Base-by-base conservation (phyloP, 1,284 basidiomycete genomes). In the Leccinum griseonigrum region DNA sequence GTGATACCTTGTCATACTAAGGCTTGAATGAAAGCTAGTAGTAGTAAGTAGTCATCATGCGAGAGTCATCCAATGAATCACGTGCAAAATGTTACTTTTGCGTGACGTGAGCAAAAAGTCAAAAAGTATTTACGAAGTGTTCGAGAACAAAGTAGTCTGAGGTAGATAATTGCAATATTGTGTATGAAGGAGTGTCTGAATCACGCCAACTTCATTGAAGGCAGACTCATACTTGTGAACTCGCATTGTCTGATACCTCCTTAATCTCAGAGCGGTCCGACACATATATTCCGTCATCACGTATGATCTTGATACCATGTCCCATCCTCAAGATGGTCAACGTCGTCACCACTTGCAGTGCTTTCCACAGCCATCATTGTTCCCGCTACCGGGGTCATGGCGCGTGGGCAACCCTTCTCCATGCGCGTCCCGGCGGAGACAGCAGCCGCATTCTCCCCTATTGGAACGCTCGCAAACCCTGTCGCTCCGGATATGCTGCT, bases 401-500 rank as follows among this genome's bases (percentile, higher is more conserved):
- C 28, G 1, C 18, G 60, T 4, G 26, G 10, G 11, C 1, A 50
- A 36, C 46, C 57, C n/a, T 34, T 28, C 34, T 52, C 58, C 14
- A 36, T 46, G 18, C 8, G 57, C 26, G 59, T 8, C 32, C 31
- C 56, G 11, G 14, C 5, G 14, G 3, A 31, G 3, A 29, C 22
- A 14, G 16, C 26, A 1, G 50, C 51, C 34, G 5, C 28, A 16
- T 54, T 60, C 56, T 62, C 64, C 34, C 2, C 18, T 3, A 56
- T 65, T 2, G 61, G 63, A 18, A 57, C 28, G 58, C 36, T 36
- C 18, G 61, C 66, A 57, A 11, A 26, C 11, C 50, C 48, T 7
- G 60, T 66, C 13, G 14, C n/a, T 34, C 50, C 63, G 3, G 72
- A 64, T 5, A 16, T 6, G 2, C 59, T 62, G 3, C 18, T 51